Conservation (phyloP, 768 basidiomycete species). For the Hygrocybe punicea region DNA sequence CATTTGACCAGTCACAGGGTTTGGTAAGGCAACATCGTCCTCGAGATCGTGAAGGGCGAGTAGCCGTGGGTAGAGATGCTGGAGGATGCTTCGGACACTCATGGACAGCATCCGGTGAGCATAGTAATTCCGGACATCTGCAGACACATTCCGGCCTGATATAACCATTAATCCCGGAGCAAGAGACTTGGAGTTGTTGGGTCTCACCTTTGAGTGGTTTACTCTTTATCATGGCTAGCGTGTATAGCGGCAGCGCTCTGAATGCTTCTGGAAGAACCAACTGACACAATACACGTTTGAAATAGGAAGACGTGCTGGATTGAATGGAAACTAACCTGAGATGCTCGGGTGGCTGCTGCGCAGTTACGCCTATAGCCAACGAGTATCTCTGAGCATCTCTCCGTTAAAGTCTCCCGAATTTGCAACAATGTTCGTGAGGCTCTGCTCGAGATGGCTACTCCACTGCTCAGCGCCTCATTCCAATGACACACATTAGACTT, state of each 20-base stretch:
- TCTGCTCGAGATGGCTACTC: constrained; percentile 68
- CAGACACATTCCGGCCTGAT: constrained; percentile 78
- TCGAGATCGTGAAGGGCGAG: constrained; percentile 85
- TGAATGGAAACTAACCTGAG: constrained; percentile 59
- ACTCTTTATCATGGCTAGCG: constrained; percentile 77
- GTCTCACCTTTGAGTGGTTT: constrained; percentile 86
- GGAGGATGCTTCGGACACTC: constrained; percentile 66
- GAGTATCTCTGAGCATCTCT: constrained; percentile 75
- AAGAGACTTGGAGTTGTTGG: background rate
- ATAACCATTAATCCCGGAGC: background rate
- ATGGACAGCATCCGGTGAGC: constrained; percentile 72
- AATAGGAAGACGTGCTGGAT: background rate
- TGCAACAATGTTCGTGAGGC: constrained; percentile 56
- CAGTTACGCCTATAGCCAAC: constrained; percentile 88
- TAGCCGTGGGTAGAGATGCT: constrained; percentile 82
- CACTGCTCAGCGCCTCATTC: background rate
- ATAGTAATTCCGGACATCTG: constrained; percentile 90
- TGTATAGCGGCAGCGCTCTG: constrained; percentile 78
- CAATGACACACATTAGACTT: constrained; percentile 19
- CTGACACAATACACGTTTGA: constrained; percentile 40
- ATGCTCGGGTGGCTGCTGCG: constrained; percentile 68
- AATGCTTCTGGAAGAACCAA: constrained; percentile 93
- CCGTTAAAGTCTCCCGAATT: constrained; percentile 83
- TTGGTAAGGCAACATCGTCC: constrained; percentile 66
- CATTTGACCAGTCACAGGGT: constrained; percentile 54